Base-by-base conservation (phyloP, 306 rosid species). In the Quercus gilva region DNA sequence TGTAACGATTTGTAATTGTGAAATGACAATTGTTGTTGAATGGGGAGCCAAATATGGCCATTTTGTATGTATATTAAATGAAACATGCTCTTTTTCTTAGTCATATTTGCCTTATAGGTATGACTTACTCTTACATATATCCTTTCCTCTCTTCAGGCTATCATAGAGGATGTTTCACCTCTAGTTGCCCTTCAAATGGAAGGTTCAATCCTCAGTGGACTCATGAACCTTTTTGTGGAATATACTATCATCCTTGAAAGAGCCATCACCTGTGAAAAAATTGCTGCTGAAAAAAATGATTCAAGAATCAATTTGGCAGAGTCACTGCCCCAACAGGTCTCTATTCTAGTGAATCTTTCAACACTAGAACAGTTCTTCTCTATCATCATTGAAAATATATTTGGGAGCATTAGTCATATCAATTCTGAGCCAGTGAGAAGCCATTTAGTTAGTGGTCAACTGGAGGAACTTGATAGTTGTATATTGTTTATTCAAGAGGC, bases 261-360 rank as follows among this genome's bases (percentile, higher is more conserved):
- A 64, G 89, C 84, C 59, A 83, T 89, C 74, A 74, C 82, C 35
- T 51, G 59, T 53, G 88, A 87, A 59, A 76, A 71, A 76, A 79
- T 57, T 13, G 57, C 14, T 76, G 55, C 26, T 41, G 88, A 85
- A 63, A 73, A 77, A 74, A 83, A 11, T 77, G 85, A 56, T 84
- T 60, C 83, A n/a, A 69, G 82, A 69, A 81, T 88, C 68, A 85
- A 79, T 80, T 76, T 83, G 35, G 89, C 94, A 2, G 84, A 84
- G 78, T 76, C 91, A 72, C 41, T 86, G 78, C 20, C 80, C 35
- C 94, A 89, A 28, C 90, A 89, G 71, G 83, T 91, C 79, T 88
- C 97, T 37, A 29, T 93, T 81, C 82, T 93, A 86, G 91, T 87
- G 83, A 93, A 89, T 80, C 29, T 86, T 33, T 88, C 92, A 81